A percentile compares a stretch with the other conserved stretches of the same genome.
Conservation (phyloP, 2,329 filamentous ascomycete species). For the Pseudogymnoascus sp. region DNA sequence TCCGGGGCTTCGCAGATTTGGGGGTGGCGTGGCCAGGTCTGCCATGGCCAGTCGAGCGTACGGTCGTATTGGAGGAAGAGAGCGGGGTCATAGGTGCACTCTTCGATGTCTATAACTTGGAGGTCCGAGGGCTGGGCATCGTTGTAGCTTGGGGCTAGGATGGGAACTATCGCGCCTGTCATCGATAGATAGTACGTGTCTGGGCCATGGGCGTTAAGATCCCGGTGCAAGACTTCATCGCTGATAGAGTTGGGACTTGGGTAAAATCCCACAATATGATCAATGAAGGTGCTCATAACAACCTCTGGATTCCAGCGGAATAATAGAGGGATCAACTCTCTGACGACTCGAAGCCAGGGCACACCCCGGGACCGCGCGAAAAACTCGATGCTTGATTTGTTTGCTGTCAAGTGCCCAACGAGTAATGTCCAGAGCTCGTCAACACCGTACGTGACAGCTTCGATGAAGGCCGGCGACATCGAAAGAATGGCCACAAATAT, state of each 20-base stretch:
- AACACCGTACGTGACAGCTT: neutral
- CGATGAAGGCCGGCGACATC: neutral
- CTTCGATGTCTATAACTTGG: neutral
- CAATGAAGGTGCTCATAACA: neutral
- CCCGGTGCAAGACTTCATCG: neutral
- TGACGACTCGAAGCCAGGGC: neutral
- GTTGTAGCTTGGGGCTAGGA: neutral
- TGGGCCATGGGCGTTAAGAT: neutral
- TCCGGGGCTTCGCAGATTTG: neutral
- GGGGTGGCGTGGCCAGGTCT: neutral
- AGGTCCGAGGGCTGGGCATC: neutral
- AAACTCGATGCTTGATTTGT: neutral
- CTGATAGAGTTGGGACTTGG: neutral
- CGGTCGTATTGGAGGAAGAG: neutral
- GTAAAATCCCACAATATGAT: neutral
- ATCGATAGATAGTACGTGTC: neutral
- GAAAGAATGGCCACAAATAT: neutral
- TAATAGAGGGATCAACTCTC: neutral
- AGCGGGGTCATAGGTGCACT: neutral
- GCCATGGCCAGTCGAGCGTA: neutral
- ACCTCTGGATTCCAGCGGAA: neutral
- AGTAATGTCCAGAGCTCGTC: neutral
- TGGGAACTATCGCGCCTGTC: neutral
- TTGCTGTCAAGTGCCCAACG: neutral
- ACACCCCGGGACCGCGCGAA: neutral